phyloP scores from a whole-genome alignment of 371 early-diverging fungal genomes.

The Quaeritorhiza haematococci region DNA sequence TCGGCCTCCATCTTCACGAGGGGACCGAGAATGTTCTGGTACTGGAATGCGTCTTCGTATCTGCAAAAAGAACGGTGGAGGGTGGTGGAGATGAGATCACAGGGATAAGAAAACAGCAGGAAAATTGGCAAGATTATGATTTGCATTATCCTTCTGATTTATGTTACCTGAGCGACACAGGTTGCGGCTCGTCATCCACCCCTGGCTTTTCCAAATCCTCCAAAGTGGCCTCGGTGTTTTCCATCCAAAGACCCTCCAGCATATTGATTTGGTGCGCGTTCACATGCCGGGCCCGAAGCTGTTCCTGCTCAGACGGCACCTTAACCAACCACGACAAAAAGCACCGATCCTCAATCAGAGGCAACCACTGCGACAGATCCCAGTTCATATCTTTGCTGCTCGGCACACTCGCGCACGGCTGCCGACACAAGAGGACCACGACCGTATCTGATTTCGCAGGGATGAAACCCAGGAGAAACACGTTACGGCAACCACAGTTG shows the following conservation, averaged over 20 bases:
- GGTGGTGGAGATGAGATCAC: not conserved
- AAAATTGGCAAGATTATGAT: not conserved
- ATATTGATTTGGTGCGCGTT: constrained; percentile 76
- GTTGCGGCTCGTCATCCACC: constrained; percentile 80
- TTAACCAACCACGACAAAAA: constrained; percentile 94
- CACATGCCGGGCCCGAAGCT: constrained; percentile 78
- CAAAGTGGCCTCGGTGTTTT: constrained; percentile 64
- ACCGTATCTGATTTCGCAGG: constrained; percentile 97
- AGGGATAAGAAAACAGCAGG: not conserved
- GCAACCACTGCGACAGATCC: constrained; percentile 95
- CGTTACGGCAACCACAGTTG: constrained; percentile 92
- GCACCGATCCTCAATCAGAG: constrained; percentile 89
- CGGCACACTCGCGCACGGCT: constrained; percentile 87
- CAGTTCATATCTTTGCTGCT: constrained; percentile 87
- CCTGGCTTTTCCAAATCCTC: constrained; percentile 83
- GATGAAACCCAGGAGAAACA: constrained; percentile 95
- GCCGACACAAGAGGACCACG: constrained; percentile 92
- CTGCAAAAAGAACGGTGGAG: constrained; percentile 27
- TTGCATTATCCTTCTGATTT: not conserved
- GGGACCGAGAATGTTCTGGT: constrained; percentile 92
- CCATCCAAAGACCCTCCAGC: constrained; percentile 90
- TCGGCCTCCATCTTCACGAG: constrained; percentile 96
- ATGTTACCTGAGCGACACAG: constrained; percentile 57
- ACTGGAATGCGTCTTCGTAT: constrained; percentile 96
- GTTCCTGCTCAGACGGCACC: constrained; percentile 82